Conservation (phyloP, 2,329 filamentous ascomycete genomes). For the Exophiala bonariae region DNA sequence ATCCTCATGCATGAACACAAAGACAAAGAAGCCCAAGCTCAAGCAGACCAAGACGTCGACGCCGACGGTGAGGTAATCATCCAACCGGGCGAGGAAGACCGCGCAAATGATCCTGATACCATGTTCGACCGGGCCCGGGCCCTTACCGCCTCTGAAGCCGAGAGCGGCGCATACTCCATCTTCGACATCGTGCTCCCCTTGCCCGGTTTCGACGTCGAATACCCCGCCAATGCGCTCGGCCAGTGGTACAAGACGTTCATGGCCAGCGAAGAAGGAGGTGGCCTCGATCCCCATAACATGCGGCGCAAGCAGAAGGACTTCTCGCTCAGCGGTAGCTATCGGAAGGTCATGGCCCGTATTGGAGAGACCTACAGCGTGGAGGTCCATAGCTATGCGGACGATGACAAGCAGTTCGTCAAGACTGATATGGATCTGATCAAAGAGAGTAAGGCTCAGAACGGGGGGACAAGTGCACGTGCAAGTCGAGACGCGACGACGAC, state of each 20-base stretch:
- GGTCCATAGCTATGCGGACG: slow-evolving; percentile 69
- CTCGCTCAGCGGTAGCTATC: slow-evolving; percentile 83
- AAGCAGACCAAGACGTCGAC: slow-evolving; percentile 40
- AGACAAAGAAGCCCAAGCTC: slow-evolving; percentile 41
- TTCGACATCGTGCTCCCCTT: slow-evolving; percentile 88
- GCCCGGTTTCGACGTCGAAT: slow-evolving; percentile 87
- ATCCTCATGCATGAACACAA: slow-evolving; percentile 65
- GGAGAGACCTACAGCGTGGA: slow-evolving; percentile 64
- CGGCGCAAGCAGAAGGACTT: slow-evolving; percentile 81
- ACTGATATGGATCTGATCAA: slow-evolving; percentile 77
- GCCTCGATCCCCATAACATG: slow-evolving; percentile 83
- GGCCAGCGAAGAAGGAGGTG: slow-evolving; percentile 73
- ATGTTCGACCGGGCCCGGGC: slow-evolving; percentile 69
- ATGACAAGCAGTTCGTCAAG: slow-evolving; percentile 77
- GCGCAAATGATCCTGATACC: slow-evolving; percentile 54
- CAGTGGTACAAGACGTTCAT: slow-evolving; percentile 85
- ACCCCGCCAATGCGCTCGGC: slow-evolving; percentile 81
- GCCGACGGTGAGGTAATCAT: slow-evolving; percentile 68
- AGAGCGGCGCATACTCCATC: slow-evolving; percentile 73
- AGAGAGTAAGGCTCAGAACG: slow-evolving; percentile 38
- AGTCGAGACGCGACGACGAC: slow-evolving; percentile 4
- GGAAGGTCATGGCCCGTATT: slow-evolving; percentile 77
- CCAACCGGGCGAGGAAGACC: slow-evolving; percentile 58
- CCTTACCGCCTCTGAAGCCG: slow-evolving; percentile 74
- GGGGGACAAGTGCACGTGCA: slow-evolving; percentile 17